Evolutionary conservation across 2,329 filamentous ascomycete species (phyloP), one percentile per base, ranked within the genome.

Genomic region (Phialophora tarda): DNA sequence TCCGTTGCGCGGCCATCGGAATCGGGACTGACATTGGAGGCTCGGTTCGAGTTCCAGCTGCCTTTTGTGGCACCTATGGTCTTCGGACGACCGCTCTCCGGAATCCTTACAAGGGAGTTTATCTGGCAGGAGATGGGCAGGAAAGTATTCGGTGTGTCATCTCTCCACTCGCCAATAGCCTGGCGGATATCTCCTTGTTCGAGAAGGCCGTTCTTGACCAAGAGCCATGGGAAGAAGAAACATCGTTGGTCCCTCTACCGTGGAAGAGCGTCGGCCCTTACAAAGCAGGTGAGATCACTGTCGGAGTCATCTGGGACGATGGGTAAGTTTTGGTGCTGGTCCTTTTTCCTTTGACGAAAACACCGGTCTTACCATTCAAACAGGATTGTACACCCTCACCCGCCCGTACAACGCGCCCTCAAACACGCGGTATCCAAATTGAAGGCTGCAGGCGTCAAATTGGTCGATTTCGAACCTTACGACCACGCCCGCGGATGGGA

Each of bases 321-420:
- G 32, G 32, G 32, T 34, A 34, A 12, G 32, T 12, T 3, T 3
- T 11, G 30, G 30, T 11, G 1, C 30, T 11, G 32, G 10, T 11
- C 32, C 32, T 34, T 11, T 34, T 34, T 10, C 7, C 10, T 34
- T 12, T 4, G 1, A 12, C 10, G 30, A 6, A 30, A 30, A 10
- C 30, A 30, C 4, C 30, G 8, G 30, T 30, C 32, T 34, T 34
- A 34, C 32, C 32, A 12, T 34, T 34, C 10, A 11, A 34, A 34
- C 32, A 34, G 32, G 2, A 11, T 34, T 34, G 88, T 89, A 1
- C 80, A 67, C 32, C 89, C 89, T 0, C 89, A 90, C 59, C 88
- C 89, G 1, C 89, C 89, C 0, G 81, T 91, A 2, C 77, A 80
- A 0, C 77, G 76, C 7, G 71, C 86, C 0, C 75, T 91, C 3